Conservation (phyloP, 2,329 filamentous ascomycete genomes). For the Juglanconis juglandina region DNA sequence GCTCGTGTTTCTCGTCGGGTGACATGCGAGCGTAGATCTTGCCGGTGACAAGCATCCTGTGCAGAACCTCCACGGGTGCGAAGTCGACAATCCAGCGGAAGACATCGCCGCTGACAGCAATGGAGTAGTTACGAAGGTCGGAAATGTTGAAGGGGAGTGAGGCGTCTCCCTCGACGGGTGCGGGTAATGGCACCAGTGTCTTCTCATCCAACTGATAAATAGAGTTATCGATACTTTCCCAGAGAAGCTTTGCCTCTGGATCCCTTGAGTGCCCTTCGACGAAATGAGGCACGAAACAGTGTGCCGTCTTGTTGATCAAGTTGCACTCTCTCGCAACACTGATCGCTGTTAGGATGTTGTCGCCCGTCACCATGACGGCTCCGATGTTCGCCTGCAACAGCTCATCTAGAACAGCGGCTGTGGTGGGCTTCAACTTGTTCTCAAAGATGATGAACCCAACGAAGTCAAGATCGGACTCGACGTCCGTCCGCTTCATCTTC, state of each 20-base stretch:
- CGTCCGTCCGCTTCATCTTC: constrained; percentile 84
- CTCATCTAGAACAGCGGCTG: constrained; percentile 76
- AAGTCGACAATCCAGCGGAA: constrained; percentile 97
- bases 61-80: constrained; percentile 74
- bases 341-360: constrained; percentile 95
- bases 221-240: constrained; percentile 93
- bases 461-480: constrained; percentile 80
- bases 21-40: constrained; percentile 98
- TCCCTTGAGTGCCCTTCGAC: constrained; percentile 72
- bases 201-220: constrained; percentile 73
- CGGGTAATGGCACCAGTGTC: constrained; percentile 72
- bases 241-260: constrained; percentile 69
- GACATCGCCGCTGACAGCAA: constrained; percentile 88
- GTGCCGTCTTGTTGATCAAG: constrained; percentile 73
- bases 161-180: constrained; percentile 68
- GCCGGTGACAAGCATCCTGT: constrained; percentile 81
- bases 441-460: constrained; percentile 97
- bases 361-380: constrained; percentile 93
- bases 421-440: constrained; percentile 93
- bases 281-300: constrained; percentile 93
- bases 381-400: constrained; percentile 79
- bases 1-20: constrained; percentile 95
- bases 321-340: constrained; percentile 90
- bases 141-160: constrained; percentile 82
- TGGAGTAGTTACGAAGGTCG: constrained; percentile 78